Evolutionary conservation across 176 grass and related monocot species (phyloP).

Genomic region (Bromus sterilis): DNA sequence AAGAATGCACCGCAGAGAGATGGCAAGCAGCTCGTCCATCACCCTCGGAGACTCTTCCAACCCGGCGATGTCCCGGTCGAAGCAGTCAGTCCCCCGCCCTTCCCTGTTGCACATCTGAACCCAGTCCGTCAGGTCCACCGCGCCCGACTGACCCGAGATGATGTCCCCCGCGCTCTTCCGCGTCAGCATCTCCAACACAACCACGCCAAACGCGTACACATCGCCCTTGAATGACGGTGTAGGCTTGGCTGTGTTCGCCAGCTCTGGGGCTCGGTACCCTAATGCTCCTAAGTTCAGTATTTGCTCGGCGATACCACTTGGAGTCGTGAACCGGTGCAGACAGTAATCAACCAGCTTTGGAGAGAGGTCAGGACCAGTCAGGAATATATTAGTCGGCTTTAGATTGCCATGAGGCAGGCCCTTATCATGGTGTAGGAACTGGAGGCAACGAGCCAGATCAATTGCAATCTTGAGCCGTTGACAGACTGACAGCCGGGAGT

Average conservation of each 20-base stretch:
- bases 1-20: conserved; percentile 89
- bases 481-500: conserved; percentile 70
- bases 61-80: conserved; percentile 81
- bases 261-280: conserved; percentile 76
- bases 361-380: conserved; percentile 84
- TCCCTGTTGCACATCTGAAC: conserved; percentile 96
- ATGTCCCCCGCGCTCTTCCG: conserved; percentile 91
- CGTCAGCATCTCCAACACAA: conserved; percentile 85
- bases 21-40: conserved; percentile 80
- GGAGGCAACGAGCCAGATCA: conserved; percentile 64
- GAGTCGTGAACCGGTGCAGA: conserved; percentile 78
- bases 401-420: conserved; percentile 80
- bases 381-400: conserved; percentile 92
- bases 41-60: conserved; percentile 84
- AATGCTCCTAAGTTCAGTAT: conserved; percentile 86
- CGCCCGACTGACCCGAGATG: conserved; percentile 82
- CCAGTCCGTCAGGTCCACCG: conserved; percentile 98
- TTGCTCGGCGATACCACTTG: conserved; percentile 61
- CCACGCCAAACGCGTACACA: conserved; percentile 84
- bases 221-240: conserved; percentile 65
- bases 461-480: conserved; percentile 80
- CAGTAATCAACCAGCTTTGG: conserved; percentile 78
- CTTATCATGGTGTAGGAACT: conserved; percentile 79
- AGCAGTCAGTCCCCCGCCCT: conserved; percentile 89
- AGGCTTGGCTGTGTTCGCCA: conserved; percentile 55